Evolutionary conservation across 345 rosid species (phyloP).

Genomic region (Gossypium australe): DNA sequence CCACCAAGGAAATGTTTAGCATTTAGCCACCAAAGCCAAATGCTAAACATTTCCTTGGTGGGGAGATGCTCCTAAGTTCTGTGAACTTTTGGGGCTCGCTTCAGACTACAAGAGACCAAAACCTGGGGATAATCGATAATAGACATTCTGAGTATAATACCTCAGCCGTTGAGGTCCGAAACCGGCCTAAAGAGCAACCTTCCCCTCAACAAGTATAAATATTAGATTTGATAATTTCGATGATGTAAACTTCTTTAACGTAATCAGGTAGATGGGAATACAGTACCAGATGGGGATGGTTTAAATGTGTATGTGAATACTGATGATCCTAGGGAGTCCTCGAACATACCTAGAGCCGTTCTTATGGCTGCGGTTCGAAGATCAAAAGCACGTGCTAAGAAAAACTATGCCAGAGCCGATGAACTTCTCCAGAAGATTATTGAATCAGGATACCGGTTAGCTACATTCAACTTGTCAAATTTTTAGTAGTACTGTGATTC

Average conservation of each 20-base stretch:
- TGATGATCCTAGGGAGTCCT: slow-evolving; percentile 52
- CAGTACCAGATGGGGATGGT: slow-evolving; percentile 80
- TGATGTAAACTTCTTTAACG: slow-evolving; percentile 4
- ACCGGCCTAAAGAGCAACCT: too few species aligned
- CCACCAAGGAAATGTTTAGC: too few species aligned
- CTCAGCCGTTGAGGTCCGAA: too few species aligned
- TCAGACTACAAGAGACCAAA: too few species aligned
- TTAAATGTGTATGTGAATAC: slow-evolving; percentile 61
- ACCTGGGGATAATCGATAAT: too few species aligned
- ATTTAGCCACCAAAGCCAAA: too few species aligned
- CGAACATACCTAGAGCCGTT: slow-evolving; percentile 53
- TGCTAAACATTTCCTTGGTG: too few species aligned
- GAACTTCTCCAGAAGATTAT: slow-evolving; percentile 56
- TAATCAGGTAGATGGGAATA: slow-evolving; percentile 68
- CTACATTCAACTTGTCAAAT: slow-evolving; percentile 7
- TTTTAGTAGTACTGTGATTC: background rate
- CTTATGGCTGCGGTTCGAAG: slow-evolving; percentile 49
- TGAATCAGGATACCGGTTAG: slow-evolving; percentile 65
- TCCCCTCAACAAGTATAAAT: too few species aligned
- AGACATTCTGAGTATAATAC: too few species aligned
- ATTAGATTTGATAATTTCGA: background rate
- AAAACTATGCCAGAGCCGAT: slow-evolving; percentile 53
- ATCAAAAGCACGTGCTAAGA: slow-evolving; percentile 54
- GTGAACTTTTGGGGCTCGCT: background rate
- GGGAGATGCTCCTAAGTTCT: too few species aligned